Conservation (phyloP, 2,329 filamentous ascomycete species). For the Clathrospora elynae region DNA sequence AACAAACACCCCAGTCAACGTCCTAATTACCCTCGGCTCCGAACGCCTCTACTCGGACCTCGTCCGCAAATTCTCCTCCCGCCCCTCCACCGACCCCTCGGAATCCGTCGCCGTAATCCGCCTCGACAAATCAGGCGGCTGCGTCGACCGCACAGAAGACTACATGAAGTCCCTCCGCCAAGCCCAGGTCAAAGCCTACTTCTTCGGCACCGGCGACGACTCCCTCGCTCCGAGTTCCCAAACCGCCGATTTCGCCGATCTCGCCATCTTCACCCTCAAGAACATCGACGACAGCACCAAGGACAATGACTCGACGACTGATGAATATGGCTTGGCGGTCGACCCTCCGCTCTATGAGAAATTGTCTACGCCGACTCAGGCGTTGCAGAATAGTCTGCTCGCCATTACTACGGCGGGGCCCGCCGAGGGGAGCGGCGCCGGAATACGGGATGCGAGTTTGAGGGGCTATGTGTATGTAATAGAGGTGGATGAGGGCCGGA, state of each 20-base stretch:
- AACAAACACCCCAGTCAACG: slow-evolving; percentile 63
- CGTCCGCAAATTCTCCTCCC: slow-evolving; percentile 66
- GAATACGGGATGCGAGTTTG: slow-evolving; percentile 78
- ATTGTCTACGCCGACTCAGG: slow-evolving; percentile 66
- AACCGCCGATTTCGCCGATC: slow-evolving; percentile 74
- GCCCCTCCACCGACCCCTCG: slow-evolving; percentile 55
- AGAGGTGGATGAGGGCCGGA: slow-evolving; percentile 84
- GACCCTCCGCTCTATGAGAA: slow-evolving; percentile 61
- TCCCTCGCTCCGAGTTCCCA: slow-evolving; percentile 86
- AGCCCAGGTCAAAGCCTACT: slow-evolving; percentile 85
- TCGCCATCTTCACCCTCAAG: slow-evolving; percentile 73
- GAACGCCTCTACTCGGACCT: slow-evolving; percentile 77
- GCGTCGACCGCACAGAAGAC: slow-evolving; percentile 72
- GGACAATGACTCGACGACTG: neutral
- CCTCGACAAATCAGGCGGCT: slow-evolving; percentile 84
- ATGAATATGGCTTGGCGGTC: slow-evolving; percentile 14
- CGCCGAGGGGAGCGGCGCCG: slow-evolving; percentile 71
- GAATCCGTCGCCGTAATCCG: slow-evolving; percentile 77
- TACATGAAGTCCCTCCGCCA: slow-evolving; percentile 78
- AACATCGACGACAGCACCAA: slow-evolving; percentile 56
- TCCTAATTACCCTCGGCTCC: slow-evolving; percentile 81
- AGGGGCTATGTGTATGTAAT: slow-evolving; percentile 94
- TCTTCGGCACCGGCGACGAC: slow-evolving; percentile 77
- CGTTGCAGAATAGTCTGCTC: slow-evolving; percentile 79
- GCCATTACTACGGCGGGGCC: slow-evolving; percentile 80